Evolutionary conservation across 2,329 filamentous ascomycete species (phyloP).

Genomic region (Fusarium incarnatum): DNA sequence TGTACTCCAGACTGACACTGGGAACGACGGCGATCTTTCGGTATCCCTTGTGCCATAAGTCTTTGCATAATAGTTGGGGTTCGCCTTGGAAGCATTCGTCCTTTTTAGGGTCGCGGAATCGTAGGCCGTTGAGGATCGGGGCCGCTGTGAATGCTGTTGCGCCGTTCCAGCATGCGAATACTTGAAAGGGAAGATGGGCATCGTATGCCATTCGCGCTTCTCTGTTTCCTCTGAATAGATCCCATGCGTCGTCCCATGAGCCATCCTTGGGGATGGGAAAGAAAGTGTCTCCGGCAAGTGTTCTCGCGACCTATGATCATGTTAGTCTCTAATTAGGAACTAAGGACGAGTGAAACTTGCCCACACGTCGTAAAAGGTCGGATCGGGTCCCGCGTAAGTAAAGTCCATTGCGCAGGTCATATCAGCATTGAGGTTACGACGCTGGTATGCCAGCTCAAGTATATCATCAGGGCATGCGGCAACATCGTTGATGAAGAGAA

Average conservation of each 20-base stretch:
- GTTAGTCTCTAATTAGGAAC: background rate
- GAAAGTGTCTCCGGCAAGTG: conserved; percentile 66
- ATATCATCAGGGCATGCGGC: conserved; percentile 66
- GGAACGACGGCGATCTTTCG: conserved; percentile 67
- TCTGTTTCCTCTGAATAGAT: conserved; percentile 65
- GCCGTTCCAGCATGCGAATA: conserved; percentile 72
- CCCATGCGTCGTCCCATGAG: conserved; percentile 61
- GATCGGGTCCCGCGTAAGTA: conserved; percentile 57
- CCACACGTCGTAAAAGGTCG: conserved; percentile 69
- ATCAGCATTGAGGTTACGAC: conserved; percentile 58
- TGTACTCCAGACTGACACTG: conserved; percentile 66
- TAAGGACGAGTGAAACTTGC: background rate
- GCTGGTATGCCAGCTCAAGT: conserved; percentile 66
- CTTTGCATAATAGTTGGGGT: conserved; percentile 67
- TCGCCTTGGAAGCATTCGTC: conserved; percentile 66
- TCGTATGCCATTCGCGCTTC: conserved; percentile 51
- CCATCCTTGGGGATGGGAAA: conserved; percentile 65
- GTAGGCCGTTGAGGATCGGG: conserved; percentile 56
- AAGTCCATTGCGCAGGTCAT: conserved; percentile 72
- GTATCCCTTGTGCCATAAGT: conserved; percentile 63
- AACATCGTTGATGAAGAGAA: conserved; percentile 68
- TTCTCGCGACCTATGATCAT: conserved; percentile 57
- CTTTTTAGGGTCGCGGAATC: conserved; percentile 55
- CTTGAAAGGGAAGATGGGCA: conserved; percentile 63
- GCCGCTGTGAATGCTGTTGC: conserved; percentile 63